Evolutionary conservation across 768 basidiomycete species (phyloP).

Genomic region (Hypsizygus marmoreus): DNA sequence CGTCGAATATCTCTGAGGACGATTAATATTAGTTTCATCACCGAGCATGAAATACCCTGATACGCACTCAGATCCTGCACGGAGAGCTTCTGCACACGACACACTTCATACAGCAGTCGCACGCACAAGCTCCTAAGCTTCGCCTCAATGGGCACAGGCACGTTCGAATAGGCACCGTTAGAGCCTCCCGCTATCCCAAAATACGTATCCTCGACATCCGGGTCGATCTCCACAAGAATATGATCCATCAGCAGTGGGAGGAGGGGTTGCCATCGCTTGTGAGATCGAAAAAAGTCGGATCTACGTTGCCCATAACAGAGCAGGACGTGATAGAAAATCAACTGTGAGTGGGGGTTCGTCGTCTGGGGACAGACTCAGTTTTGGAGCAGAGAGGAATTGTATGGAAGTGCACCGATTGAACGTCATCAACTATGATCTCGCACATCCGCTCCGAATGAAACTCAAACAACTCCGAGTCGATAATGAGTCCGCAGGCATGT

Average conservation of each 20-base stretch:
- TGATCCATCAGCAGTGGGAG: conserved; percentile 86
- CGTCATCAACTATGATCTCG: conserved; percentile 72
- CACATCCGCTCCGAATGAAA: conserved; percentile 94
- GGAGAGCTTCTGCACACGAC: conserved; percentile 84
- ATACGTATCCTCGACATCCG: conserved; percentile 66
- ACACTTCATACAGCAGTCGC: conserved; percentile 87
- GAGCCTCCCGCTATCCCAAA: conserved; percentile 43
- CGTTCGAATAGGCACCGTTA: conserved; percentile 34
- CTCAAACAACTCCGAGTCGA: conserved; percentile 84
- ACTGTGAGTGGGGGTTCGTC: conserved; percentile 83
- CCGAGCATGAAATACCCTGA: background rate
- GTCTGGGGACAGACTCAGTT: conserved; percentile 43
- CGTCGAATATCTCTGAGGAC: conserved; percentile 70
- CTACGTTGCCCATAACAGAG: conserved; percentile 73
- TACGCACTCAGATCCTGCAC: conserved; percentile 78
- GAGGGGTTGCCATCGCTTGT: conserved; percentile 82
- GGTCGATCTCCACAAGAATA: conserved; percentile 79
- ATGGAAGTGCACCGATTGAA: conserved; percentile 54
- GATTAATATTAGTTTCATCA: conserved; percentile 1
- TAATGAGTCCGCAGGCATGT: conserved; percentile 74
- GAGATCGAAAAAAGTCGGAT: conserved; percentile 70
- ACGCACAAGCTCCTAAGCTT: conserved; percentile 74
- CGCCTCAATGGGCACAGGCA: conserved; percentile 79
- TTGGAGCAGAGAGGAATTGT: conserved; percentile 7
- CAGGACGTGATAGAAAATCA: conserved; percentile 79